Evolutionary conservation across 23 red algal species (phyloP), one percentile per base, ranked within the genome.

Genomic region (Gracilaria domingensis): DNA sequence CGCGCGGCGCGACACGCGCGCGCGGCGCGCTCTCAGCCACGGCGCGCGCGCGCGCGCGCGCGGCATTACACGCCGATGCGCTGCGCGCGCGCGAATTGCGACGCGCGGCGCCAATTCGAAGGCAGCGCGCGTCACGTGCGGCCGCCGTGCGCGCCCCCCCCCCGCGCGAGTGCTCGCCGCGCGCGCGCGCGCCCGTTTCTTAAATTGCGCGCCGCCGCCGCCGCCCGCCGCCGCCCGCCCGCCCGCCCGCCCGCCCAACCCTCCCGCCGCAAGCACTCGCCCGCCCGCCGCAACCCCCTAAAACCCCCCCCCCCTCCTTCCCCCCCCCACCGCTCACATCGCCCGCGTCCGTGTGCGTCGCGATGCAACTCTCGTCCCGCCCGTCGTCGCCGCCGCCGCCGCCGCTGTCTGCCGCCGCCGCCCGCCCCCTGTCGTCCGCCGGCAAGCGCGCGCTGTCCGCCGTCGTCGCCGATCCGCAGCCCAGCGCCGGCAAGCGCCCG

Each of bases 381-480:
- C 23, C 54, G 4, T 45, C 42, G 42, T 45, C 42, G 42, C 42
- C 42, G 5, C 4, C 42, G 5, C 11, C 42, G 5, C 4, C 42
- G 42, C 24, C n/a, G 18, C 56, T 40, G 25, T 32, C 80, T 24
- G 28, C 24, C 54, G 29, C 56, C 80, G 39, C 29, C 55, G 34
- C 56, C 8, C 56, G 7, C 80, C 34, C 54, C 80, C n/a, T n/a
- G n/a, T n/a, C 61, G 25, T 36, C 51, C 7, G 13, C 80, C 80
- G 42, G 42, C 42, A 45, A 45, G 42, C 42, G 42, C 42, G 42
- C 29, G 16, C 80, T 53, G 51, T 53, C 40, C 29, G 16, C 80
- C 56, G 51, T 53, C 40, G 16, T 8, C 54, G 34, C 80, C 57
- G 9, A 2, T 25, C 37, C 51, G 13, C 56, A 56, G 12, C 57